Evolutionary conservation across 2,329 filamentous ascomycete genomes (phyloP).

Genomic region (Dactylella cylindrospora): DNA sequence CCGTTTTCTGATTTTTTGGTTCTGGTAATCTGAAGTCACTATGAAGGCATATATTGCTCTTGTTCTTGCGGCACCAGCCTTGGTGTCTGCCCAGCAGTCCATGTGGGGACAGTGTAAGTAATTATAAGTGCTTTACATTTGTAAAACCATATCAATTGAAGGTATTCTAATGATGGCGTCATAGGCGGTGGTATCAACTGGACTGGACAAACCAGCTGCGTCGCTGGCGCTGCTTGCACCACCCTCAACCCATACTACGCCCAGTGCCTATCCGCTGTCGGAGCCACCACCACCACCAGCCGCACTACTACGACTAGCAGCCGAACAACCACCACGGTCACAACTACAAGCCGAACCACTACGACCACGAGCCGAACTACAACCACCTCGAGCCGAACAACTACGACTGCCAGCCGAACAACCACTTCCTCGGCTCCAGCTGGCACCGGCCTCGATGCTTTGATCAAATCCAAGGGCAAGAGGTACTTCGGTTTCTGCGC

Average conservation of each 20-base stretch:
- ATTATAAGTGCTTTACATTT: background rate
- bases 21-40: constrained; percentile 39
- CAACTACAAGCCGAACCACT: constrained; percentile 7
- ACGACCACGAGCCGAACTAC: constrained; percentile 10
- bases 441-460: constrained; percentile 58
- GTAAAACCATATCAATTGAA: background rate
- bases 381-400: background rate
- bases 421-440: constrained; percentile 51
- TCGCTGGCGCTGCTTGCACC: constrained; percentile 5
- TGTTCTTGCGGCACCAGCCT: constrained; percentile 30
- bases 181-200: constrained; percentile 41
- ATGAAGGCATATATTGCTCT: constrained; percentile 38
- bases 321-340: constrained; percentile 7
- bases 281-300: constrained; percentile 8
- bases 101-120: constrained; percentile 42
- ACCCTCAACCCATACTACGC: constrained; percentile 40
- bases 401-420: constrained; percentile 2
- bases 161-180: background rate
- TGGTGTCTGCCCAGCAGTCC: constrained; percentile 36
- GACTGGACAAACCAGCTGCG: constrained; percentile 25
- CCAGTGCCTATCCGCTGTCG: constrained; percentile 31
- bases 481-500: constrained; percentile 64
- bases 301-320: constrained; percentile 2
- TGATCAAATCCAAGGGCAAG: constrained; percentile 66
- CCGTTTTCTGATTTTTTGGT: constrained; percentile 10